These are phyloP conservation scores for Earliella scabrosa DNA, from an alignment of 1,284 basidiomycete species.

Conservation along the genomic window DNA sequence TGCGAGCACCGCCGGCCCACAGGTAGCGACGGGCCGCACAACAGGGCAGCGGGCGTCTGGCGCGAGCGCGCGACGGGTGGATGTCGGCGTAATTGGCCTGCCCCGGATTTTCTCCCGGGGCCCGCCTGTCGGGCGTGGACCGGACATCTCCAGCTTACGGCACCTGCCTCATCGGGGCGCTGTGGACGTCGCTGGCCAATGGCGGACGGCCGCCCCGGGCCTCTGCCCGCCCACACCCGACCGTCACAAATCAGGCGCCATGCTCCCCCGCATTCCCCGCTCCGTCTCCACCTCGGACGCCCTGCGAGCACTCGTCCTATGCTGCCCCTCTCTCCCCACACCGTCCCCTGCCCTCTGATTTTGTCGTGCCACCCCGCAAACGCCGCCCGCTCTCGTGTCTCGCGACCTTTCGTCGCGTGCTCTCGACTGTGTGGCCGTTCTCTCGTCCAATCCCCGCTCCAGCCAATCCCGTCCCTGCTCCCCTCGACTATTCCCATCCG, in stretches of 20 bases:
- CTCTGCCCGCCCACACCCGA: conserved; percentile 8
- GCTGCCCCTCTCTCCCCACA: not conserved
- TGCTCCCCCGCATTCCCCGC: conserved; percentile 12
- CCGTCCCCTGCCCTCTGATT: conserved; percentile 3
- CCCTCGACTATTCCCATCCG: conserved; percentile 9
- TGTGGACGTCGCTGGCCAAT: conserved; percentile 8
- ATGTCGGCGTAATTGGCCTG: conserved; percentile 20
- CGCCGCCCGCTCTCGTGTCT: not conserved
- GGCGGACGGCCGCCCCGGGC: conserved; percentile 4
- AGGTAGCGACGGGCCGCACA: not conserved
- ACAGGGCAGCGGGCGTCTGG: not conserved
- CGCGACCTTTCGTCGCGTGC: not conserved
- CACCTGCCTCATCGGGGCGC: conserved; percentile 12
- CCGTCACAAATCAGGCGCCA: conserved; percentile 3
- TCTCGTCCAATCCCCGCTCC: conserved; percentile 1
- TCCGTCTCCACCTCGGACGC: conserved; percentile 12
- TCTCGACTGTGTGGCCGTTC: not conserved
- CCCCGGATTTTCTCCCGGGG: conserved; percentile 26
- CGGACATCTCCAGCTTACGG: conserved; percentile 20
- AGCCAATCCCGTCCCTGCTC: conserved; percentile 12
- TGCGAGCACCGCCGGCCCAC: not conserved
- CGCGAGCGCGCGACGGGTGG: conserved; percentile 6
- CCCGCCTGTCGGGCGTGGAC: conserved; percentile 10
- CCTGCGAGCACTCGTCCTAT: conserved; percentile 1
- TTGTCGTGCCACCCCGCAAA: conserved; percentile 5